Evolutionary conservation across 1,284 basidiomycete genomes (phyloP).

Genomic region (Bjerkandera adusta): DNA sequence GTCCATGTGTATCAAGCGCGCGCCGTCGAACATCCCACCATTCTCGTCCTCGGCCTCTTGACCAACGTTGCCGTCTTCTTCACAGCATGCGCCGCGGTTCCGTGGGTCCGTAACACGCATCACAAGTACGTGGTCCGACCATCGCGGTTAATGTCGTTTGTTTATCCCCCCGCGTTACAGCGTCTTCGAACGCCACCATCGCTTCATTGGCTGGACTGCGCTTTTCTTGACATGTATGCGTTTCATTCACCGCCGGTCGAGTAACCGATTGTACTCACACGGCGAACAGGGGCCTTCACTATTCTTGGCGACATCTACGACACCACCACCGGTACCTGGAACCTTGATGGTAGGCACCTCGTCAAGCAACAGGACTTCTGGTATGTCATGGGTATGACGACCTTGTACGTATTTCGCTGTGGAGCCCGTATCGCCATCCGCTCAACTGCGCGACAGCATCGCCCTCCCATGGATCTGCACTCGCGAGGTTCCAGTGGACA

Average conservation of each 20-base stretch:
- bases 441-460: conserved; percentile 39
- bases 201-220: conserved; percentile 72
- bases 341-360: conserved; percentile 49
- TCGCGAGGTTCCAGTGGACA: conserved; percentile 68
- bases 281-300: conserved; percentile 56
- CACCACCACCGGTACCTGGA: conserved; percentile 49
- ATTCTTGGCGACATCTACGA: conserved; percentile 64
- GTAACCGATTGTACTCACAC: conserved; percentile 1
- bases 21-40: conserved; percentile 46
- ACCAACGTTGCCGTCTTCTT: conserved; percentile 55
- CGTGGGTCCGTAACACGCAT: conserved; percentile 72
- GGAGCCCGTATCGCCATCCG: neutral
- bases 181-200: conserved; percentile 72
- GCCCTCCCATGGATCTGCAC: conserved; percentile 75
- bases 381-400: conserved; percentile 70
- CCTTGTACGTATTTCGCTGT: conserved; percentile 50
- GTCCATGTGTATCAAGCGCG: conserved; percentile 50
- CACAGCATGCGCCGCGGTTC: conserved; percentile 59
- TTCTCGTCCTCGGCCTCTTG: conserved; percentile 57
- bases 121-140: conserved; percentile 58
- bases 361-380: conserved; percentile 72
- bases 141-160: neutral
- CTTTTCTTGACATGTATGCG: conserved; percentile 55
- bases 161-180: conserved; percentile 29
- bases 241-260: neutral